Evolutionary conservation across 306 rosid genomes (phyloP).

Genomic region (Mimosa bimucronata): DNA sequence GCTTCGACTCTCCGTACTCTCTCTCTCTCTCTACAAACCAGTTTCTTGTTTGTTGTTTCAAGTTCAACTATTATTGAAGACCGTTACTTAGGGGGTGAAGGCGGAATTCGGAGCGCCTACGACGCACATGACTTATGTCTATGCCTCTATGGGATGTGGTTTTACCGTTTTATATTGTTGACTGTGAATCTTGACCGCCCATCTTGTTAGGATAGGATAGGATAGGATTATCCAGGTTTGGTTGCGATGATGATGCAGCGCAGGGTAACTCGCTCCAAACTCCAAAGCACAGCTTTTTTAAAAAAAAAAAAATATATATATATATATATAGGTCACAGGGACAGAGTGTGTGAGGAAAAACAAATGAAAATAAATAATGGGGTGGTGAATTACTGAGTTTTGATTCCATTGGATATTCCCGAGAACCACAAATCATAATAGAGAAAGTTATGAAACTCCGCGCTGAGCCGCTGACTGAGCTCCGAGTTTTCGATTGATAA

Average conservation of each 20-base stretch:
- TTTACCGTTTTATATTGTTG: not conserved
- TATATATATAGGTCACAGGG: not conserved
- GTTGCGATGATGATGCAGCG: conserved; percentile 7
- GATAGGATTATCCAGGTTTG: not conserved
- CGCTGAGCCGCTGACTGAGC: too few species aligned
- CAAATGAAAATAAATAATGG: not conserved
- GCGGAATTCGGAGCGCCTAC: not conserved
- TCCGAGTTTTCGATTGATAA: not conserved
- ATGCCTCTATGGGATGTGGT: too few species aligned
- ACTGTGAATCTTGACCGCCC: not conserved
- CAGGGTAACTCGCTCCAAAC: conserved; percentile 2
- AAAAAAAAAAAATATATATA: not conserved
- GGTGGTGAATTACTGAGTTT: not conserved
- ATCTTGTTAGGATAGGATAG: not conserved
- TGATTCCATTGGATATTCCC: conserved; percentile 19
- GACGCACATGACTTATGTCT: not conserved
- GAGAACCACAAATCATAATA: not conserved
- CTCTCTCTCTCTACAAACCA: too few species aligned
- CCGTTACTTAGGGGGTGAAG: conserved; percentile 5
- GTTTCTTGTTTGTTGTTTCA: too few species aligned
- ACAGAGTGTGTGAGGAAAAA: not conserved
- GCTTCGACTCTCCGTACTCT: too few species aligned
- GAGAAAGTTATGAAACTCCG: conserved; percentile 3
- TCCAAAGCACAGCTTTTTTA: not conserved
- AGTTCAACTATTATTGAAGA: conserved; percentile 13